Base-by-base conservation (phyloP, 306 rosid species). In the Senna siamea region DNA sequence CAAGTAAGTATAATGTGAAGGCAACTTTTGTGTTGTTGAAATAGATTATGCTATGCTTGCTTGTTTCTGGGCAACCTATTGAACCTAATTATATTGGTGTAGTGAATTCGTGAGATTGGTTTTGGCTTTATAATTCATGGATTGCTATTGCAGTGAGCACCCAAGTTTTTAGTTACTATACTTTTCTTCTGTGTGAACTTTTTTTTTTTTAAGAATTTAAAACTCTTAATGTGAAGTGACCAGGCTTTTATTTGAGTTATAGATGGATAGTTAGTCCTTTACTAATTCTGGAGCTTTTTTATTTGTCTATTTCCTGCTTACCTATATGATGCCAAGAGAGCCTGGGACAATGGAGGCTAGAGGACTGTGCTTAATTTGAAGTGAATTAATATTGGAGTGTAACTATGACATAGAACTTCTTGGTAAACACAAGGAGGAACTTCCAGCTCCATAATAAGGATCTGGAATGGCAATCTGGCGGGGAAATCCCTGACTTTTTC, bases 1-100 rank as follows among this genome's bases (percentile, higher is more conserved):
- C 84, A 82, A 79, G 92, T 87, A 79, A 87, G 92, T 76, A 28
- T 41, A 78, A 50, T 59, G 28, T 46, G 18, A 10, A 8, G 34
- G 20, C 43, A 23, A 5, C 55, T 66, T 14, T 44, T 44, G 20
- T 23, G 38, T 66, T 1, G 9, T 43, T 66, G 6, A 20, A 64
- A 41, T 64, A 17, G 28, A 37, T 26, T 26, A 26, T 26, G 17
- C 18, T 38, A 14, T 58, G 44, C 15, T 53, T 53, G 10, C 14
- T 70, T 40, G 66, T 71, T 55, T 56, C 11, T 26, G 41, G 6
- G 23, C 28, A 69, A 35, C 15, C 32, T 69, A 37, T 38, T 22
- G 64, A 54, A 20, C 51, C 22, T 41, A 11, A 14, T 54, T 52
- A 12, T 70, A n/a, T 38, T 40, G 66, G 41, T 53, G 37, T 37